phyloP scores from a whole-genome alignment of 2,329 filamentous ascomycete species.

The Hyphodiscus sp. region DNA sequence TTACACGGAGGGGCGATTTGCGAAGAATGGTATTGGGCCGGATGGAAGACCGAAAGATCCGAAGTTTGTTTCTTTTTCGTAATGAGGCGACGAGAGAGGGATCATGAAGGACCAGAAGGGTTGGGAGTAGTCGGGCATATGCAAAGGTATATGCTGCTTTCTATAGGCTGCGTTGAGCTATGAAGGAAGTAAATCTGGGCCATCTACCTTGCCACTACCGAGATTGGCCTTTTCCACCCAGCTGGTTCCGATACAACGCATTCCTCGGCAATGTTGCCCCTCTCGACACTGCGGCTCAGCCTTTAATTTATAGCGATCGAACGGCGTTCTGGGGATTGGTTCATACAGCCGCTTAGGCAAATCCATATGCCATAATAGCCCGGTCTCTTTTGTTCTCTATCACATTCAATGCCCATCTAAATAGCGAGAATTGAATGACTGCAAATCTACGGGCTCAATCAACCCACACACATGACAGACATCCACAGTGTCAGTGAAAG shows the following conservation, averaged over 20 bases:
- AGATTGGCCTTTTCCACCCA: too few relatives aligned
- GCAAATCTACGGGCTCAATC: too few relatives aligned
- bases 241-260: not conserved
- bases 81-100: slow-evolving; percentile 1
- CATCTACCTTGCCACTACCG: too few relatives aligned
- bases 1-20: slow-evolving; percentile 81
- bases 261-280: not conserved
- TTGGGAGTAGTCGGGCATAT: too few relatives aligned
- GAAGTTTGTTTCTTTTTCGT: slow-evolving; percentile 83
- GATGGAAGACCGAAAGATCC: slow-evolving; percentile 87
- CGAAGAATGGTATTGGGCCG: slow-evolving; percentile 77
- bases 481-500: too few relatives aligned
- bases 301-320: not conserved
- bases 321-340: not conserved
- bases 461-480: too few relatives aligned
- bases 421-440: not conserved
- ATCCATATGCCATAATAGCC: not conserved
- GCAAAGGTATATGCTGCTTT: too few relatives aligned
- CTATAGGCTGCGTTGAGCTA: too few relatives aligned
- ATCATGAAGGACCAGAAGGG: not conserved
- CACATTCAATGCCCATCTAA: not conserved
- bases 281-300: too few relatives aligned
- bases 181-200: too few relatives aligned
- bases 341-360: not conserved
- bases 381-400: not conserved